phyloP scores from a whole-genome alignment of 768 basidiomycete species.

The Boletellus ananas region DNA sequence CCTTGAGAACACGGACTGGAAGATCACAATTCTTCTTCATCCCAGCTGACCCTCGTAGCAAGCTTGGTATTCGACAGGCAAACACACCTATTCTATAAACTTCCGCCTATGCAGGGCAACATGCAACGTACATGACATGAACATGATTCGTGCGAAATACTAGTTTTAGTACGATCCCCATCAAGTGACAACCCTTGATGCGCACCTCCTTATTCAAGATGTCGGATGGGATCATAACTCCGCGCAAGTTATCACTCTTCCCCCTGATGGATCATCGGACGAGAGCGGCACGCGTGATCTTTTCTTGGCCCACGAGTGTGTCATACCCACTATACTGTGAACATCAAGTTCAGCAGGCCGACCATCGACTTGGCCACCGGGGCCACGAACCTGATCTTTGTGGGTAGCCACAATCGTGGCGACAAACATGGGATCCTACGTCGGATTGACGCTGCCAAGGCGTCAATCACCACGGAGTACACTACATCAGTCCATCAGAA shows the following conservation, averaged over 20 bases:
- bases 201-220: background rate
- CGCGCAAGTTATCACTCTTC: background rate
- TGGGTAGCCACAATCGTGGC: background rate
- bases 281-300: background rate
- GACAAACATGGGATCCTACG: background rate
- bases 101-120: background rate
- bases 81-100: background rate
- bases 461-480: background rate
- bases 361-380: slow-evolving; percentile 1
- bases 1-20: background rate
- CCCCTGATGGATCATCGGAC: background rate
- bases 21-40: slow-evolving; percentile 1
- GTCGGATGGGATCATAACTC: no score
- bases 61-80: slow-evolving; percentile 1
- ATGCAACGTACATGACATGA: no score
- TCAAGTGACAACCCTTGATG: background rate
- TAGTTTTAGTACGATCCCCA: no score
- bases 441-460: background rate
- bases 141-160: no score
- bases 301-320: background rate
- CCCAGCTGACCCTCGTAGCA: accelerated
- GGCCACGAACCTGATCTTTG: background rate
- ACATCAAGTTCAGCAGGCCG: background rate
- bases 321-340: accelerated
- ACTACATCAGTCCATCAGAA: background rate